Percentiles rank a stretch among this genome's conserved stretches.
Evolutionary conservation across 1,139 yeast species (phyloP).

Genomic region (Yamadazyma oceani): DNA sequence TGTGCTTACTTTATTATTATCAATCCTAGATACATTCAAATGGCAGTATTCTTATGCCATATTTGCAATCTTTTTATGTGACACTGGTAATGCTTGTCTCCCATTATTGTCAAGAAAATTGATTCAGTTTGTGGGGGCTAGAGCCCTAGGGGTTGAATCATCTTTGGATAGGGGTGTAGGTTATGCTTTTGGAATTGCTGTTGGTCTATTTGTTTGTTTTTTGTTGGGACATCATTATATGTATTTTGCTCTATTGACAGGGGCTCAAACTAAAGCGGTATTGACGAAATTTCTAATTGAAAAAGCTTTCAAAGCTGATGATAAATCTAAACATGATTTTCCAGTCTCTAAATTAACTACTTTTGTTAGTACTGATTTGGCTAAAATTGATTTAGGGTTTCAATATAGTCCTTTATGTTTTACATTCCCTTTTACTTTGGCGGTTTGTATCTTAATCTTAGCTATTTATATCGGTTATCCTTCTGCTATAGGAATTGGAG

Average conservation of each 20-base stretch:
- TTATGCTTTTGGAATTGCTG: slow-evolving; percentile 31
- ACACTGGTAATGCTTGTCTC: slow-evolving; percentile 23
- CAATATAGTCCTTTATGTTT: slow-evolving; percentile 31
- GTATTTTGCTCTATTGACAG: slow-evolving; percentile 39
- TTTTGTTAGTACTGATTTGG: slow-evolving; percentile 38
- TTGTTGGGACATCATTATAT: slow-evolving; percentile 17
- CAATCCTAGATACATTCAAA: slow-evolving; percentile 31
- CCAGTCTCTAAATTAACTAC: slow-evolving; percentile 71
- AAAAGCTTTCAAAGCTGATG: slow-evolving; percentile 63
- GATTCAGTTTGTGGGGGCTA: slow-evolving; percentile 28
- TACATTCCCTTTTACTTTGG: slow-evolving; percentile 31
- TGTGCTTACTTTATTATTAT: slow-evolving; percentile 12
- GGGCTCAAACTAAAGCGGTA: slow-evolving; percentile 67
- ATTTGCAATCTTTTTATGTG: slow-evolving; percentile 22
- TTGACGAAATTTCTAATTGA: slow-evolving; percentile 64
- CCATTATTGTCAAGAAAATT: slow-evolving; percentile 33
- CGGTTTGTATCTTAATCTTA: slow-evolving; percentile 32
- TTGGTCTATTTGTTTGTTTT: slow-evolving; percentile 23
- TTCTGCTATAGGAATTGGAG: slow-evolving; percentile 35
- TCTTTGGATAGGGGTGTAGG: slow-evolving; percentile 35
- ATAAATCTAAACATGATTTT: slow-evolving; percentile 57
- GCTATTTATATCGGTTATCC: slow-evolving; percentile 36
- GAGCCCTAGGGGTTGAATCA: slow-evolving; percentile 23
- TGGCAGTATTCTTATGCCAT: slow-evolving; percentile 27
- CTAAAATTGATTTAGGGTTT: slow-evolving; percentile 37